These are phyloP conservation scores for Hawksworthiomyces lignivorus DNA, from an alignment of 2,329 filamentous ascomycete genomes.

Conservation along the genomic window DNA sequence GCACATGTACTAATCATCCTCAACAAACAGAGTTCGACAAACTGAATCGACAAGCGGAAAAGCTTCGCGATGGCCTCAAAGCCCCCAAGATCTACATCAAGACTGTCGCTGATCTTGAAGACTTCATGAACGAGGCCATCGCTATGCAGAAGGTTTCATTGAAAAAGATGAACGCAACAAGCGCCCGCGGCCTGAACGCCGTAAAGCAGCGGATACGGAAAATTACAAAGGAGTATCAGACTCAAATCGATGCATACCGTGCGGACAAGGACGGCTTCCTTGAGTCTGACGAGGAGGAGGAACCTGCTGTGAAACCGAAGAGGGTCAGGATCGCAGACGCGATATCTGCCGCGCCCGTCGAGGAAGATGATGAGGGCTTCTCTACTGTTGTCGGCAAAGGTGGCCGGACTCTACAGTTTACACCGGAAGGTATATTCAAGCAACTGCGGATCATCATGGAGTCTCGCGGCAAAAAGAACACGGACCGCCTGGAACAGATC, in stretches of 20 bases:
- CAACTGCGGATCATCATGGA: slow-evolving; percentile 89
- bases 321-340: slow-evolving; percentile 40
- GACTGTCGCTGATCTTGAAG: slow-evolving; percentile 86
- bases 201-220: slow-evolving; percentile 99
- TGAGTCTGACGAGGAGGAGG: slow-evolving; percentile 74
- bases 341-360: slow-evolving; percentile 37
- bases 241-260: slow-evolving; percentile 80
- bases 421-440: slow-evolving; percentile 96
- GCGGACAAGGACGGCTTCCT: slow-evolving; percentile 81
- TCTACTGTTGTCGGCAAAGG: slow-evolving; percentile 83
- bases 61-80: slow-evolving; percentile 68
- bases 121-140: slow-evolving; percentile 86
- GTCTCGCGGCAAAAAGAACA: slow-evolving; percentile 98
- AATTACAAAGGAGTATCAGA: slow-evolving; percentile 90
- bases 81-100: slow-evolving; percentile 89
- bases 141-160: slow-evolving; percentile 91
- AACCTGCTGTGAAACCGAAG: slow-evolving; percentile 46
- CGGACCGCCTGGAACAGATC: slow-evolving; percentile 90
- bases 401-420: slow-evolving; percentile 84
- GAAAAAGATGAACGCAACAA: slow-evolving; percentile 98
- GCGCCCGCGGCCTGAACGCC: slow-evolving; percentile 87
- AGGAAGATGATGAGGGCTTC: slow-evolving; percentile 77
- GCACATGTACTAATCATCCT: background rate
- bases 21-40: slow-evolving; percentile 74
- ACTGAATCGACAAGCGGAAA: slow-evolving; percentile 76